Evolutionary conservation across 805 yeast species (phyloP).

Genomic region (Candida boleticola): DNA sequence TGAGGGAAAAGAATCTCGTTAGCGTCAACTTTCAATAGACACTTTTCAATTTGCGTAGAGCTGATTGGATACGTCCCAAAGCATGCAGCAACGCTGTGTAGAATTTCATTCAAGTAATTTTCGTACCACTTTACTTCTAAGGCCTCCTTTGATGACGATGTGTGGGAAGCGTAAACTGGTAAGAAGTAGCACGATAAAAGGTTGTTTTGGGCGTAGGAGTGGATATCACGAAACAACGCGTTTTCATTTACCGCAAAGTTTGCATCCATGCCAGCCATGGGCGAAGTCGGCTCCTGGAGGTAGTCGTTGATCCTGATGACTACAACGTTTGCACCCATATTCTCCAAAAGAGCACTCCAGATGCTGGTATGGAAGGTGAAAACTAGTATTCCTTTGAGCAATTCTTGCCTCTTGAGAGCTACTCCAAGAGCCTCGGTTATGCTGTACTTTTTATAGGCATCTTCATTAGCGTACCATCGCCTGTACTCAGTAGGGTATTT

Average conservation of each 20-base stretch:
- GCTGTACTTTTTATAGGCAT: background rate
- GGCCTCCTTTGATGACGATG: too few relatives aligned
- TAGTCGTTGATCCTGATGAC: background rate
- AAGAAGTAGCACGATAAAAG: background rate
- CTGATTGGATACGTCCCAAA: constrained; percentile 2
- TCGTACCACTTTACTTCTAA: background rate
- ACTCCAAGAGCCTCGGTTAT: background rate
- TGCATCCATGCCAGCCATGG: background rate
- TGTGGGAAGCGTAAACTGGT: too few relatives aligned
- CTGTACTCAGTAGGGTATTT: background rate
- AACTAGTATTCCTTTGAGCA: background rate
- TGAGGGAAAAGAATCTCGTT: background rate
- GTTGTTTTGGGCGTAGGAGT: background rate
- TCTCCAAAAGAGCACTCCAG: background rate
- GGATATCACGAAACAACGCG: background rate
- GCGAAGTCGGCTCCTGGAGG: background rate
- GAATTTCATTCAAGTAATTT: background rate
- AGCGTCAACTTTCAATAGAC: background rate
- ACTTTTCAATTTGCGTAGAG: background rate
- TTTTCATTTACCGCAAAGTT: background rate
- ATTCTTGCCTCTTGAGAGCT: background rate
- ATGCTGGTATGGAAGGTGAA: background rate
- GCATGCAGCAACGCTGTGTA: background rate
- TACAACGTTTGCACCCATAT: background rate
- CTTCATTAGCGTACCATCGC: background rate